Conservation (phyloP, 1,284 basidiomycete genomes). For the Ustilago sp. region DNA sequence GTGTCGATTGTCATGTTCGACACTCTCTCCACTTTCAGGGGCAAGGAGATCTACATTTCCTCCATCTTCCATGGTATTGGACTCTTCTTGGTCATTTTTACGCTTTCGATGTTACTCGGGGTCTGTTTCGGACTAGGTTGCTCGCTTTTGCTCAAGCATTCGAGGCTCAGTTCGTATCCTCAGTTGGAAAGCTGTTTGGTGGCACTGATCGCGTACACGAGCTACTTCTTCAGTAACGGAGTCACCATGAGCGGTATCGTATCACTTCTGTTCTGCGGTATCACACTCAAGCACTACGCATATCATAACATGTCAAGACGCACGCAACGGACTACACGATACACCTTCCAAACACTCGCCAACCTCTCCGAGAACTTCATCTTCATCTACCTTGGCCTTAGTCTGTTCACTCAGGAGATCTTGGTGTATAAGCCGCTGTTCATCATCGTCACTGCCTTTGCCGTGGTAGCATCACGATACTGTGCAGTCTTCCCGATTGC, state of each 20-base stretch:
- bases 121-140: constrained; percentile 88
- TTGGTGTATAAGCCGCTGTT: constrained; percentile 95
- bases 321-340: constrained; percentile 94
- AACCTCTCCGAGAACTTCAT: constrained; percentile 96
- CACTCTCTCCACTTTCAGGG: constrained; percentile 91
- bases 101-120: constrained; percentile 91
- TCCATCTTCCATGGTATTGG: constrained; percentile 95
- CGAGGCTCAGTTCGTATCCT: constrained; percentile 88
- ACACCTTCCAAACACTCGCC: constrained; percentile 73
- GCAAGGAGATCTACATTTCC: constrained; percentile 84
- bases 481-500: constrained; percentile 97
- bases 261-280: constrained; percentile 96
- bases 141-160: constrained; percentile 95
- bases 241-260: constrained; percentile 96
- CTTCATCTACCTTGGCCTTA: constrained; percentile 97
- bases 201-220: constrained; percentile 92
- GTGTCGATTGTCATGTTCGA: constrained; percentile 99
- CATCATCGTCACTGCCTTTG: constrained; percentile 76
- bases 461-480: constrained; percentile 94
- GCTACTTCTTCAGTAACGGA: constrained; percentile 96
- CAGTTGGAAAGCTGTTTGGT: constrained; percentile 87
- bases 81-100: constrained; percentile 95
- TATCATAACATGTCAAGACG: constrained; percentile 98
- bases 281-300: constrained; percentile 98
- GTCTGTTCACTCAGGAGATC: constrained; percentile 89